Evolutionary conservation across 2,329 filamentous ascomycete species (phyloP).

Genomic region (Lecanicillium sp.): DNA sequence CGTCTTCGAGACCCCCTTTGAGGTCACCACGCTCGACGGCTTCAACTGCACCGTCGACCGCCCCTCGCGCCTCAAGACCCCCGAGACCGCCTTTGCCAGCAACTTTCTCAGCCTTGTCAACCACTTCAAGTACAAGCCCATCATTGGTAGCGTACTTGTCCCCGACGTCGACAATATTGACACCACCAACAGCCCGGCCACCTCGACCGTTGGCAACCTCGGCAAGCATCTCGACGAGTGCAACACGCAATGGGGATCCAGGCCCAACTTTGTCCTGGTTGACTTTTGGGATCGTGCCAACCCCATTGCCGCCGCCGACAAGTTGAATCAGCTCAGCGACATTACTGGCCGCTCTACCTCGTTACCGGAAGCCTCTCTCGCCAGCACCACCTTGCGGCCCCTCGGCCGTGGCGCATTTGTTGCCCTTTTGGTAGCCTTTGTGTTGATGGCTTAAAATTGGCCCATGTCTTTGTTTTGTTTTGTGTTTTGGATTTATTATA

Average conservation of each 20-base stretch:
- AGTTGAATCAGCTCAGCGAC: slow-evolving; percentile 49
- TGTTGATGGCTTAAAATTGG: not conserved
- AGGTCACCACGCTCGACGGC: slow-evolving; percentile 51
- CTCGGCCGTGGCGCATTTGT: too few relatives aligned
- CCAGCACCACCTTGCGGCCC: too few relatives aligned
- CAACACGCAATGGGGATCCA: slow-evolving; percentile 47
- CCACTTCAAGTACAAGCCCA: slow-evolving; percentile 63
- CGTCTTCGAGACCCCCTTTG: slow-evolving; percentile 67
- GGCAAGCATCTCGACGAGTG: slow-evolving; percentile 49
- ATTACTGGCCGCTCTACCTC: slow-evolving; percentile 24
- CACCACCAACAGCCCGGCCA: slow-evolving; percentile 58
- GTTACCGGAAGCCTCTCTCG: too few relatives aligned
- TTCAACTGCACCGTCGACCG: slow-evolving; percentile 69
- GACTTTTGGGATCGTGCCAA: slow-evolving; percentile 73
- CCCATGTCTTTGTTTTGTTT: not conserved
- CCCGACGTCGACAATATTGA: slow-evolving; percentile 54
- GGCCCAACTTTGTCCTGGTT: slow-evolving; percentile 68
- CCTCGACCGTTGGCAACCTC: slow-evolving; percentile 42
- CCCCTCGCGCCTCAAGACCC: slow-evolving; percentile 43
- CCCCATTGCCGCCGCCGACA: slow-evolving; percentile 61
- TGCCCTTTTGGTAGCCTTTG: too few relatives aligned
- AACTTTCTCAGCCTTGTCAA: slow-evolving; percentile 67
- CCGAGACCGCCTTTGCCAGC: slow-evolving; percentile 44
- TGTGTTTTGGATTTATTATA: not conserved
- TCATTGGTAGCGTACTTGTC: slow-evolving; percentile 47